phyloP scores from a whole-genome alignment of 768 basidiomycete species.

The Mycena indigotica region DNA sequence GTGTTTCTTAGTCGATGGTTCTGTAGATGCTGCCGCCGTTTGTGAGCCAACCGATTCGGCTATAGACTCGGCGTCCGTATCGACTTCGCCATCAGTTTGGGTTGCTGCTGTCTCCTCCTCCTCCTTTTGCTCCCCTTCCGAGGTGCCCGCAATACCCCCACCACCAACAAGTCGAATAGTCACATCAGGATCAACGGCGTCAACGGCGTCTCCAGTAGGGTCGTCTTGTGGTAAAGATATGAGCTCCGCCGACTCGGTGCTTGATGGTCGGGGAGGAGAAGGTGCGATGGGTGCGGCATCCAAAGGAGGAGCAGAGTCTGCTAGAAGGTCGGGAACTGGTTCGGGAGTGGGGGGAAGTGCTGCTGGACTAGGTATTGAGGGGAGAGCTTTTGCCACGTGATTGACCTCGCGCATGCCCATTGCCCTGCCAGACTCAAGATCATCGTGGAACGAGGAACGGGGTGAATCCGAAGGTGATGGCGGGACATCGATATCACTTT shows the following conservation, averaged over 20 bases:
- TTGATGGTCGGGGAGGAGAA: constrained; percentile 17
- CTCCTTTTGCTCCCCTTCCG: constrained; percentile 29
- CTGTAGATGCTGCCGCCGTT: constrained; percentile 20
- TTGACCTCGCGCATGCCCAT: constrained; percentile 40
- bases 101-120: constrained; percentile 33
- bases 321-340: constrained; percentile 53
- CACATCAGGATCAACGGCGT: constrained; percentile 34
- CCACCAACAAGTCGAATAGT: constrained; percentile 65
- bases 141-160: constrained; percentile 47
- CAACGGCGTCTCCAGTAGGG: constrained; percentile 21
- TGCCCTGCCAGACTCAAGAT: constrained; percentile 52
- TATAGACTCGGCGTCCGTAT: constrained; percentile 41
- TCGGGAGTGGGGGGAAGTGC: constrained; percentile 26
- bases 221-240: neutral
- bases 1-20: constrained; percentile 40
- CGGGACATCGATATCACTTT: constrained; percentile 53
- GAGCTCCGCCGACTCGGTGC: neutral
- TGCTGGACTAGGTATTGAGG: constrained; percentile 9
- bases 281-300: constrained; percentile 42
- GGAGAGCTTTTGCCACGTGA: neutral
- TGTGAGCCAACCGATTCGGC: constrained; percentile 35
- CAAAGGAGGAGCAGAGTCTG: constrained; percentile 42
- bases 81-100: constrained; percentile 34
- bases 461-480: constrained; percentile 49
- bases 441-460: constrained; percentile 46